A percentile compares a stretch with the other conserved stretches of the same genome.
Conservation (phyloP, 208 protist species). For the Giardia muris region DNA sequence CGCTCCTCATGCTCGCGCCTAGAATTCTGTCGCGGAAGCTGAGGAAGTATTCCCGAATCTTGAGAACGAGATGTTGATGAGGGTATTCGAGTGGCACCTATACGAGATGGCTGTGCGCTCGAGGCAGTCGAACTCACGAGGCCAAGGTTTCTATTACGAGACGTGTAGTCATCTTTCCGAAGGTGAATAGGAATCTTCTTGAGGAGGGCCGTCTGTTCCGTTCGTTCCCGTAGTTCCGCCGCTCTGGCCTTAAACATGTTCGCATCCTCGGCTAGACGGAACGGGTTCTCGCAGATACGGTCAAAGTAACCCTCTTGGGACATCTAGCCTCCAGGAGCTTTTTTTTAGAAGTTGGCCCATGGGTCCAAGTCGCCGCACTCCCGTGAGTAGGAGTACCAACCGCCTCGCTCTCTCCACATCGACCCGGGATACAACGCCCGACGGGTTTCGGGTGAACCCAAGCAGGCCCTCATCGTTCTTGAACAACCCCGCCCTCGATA, state of each 20-base stretch:
- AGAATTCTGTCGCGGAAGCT: background rate
- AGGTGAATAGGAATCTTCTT: background rate
- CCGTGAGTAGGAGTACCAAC: too few species aligned
- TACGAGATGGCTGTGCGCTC: background rate
- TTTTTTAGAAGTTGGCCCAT: too few species aligned
- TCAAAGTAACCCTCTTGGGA: background rate
- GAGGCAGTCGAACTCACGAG: background rate
- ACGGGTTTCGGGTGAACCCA: too few species aligned
- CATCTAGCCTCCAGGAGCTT: too few species aligned
- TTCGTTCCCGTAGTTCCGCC: background rate
- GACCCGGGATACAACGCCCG: too few species aligned
- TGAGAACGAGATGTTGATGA: too few species aligned
- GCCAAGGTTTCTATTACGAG: background rate
- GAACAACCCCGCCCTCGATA: too few species aligned
- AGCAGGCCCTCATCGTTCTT: too few species aligned
- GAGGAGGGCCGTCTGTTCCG: background rate
- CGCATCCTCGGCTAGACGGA: background rate
- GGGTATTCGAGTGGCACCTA: background rate
- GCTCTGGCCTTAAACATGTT: background rate
- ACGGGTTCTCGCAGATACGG: background rate
- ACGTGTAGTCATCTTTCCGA: background rate
- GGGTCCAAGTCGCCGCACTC: too few species aligned
- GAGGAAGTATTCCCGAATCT: too few species aligned
- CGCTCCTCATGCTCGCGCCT: background rate
- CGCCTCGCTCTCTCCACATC: too few species aligned